Evolutionary conservation across 164 flowering plant species (phyloP).

Genomic region (Dillenia turbinata): DNA sequence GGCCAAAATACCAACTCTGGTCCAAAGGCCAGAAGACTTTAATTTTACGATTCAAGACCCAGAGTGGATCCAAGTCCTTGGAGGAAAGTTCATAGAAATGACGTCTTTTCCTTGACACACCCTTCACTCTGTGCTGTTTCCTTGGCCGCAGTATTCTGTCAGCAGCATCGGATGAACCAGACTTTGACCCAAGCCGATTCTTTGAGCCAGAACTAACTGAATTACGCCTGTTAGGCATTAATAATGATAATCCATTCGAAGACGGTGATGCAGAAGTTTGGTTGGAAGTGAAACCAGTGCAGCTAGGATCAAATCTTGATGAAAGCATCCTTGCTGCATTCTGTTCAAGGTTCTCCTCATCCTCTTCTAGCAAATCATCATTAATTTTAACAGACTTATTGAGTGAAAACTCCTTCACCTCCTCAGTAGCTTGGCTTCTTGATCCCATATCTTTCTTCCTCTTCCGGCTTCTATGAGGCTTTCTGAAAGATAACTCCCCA

Average conservation of each 20-base stretch:
- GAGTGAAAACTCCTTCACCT: constrained; percentile 20
- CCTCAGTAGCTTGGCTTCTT: constrained; percentile 8
- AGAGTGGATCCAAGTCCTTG: constrained; percentile 53
- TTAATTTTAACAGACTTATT: constrained; percentile 12
- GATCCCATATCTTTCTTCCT: constrained; percentile 25
- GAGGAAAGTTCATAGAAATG: constrained; percentile 73
- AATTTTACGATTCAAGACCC: constrained; percentile 76
- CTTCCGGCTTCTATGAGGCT: constrained; percentile 20
- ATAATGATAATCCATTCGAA: constrained; percentile 29
- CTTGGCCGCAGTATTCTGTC: constrained; percentile 76
- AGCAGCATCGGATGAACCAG: constrained; percentile 44
- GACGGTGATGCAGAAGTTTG: constrained; percentile 25
- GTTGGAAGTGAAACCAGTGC: constrained; percentile 55
- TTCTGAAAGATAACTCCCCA: constrained; percentile 23
- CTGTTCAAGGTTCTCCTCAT: constrained; percentile 90
- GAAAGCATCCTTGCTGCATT: constrained; percentile 99
- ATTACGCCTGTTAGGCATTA: constrained; percentile 22
- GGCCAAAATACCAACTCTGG: constrained; percentile 88
- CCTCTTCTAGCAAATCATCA: constrained; percentile 43
- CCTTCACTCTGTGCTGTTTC: constrained; percentile 42
- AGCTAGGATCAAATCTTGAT: constrained; percentile 89
- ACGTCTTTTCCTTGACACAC: constrained; percentile 58
- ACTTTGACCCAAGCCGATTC: constrained; percentile 25
- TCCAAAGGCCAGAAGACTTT: constrained; percentile 98
- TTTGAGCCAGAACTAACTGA: constrained; percentile 17